Base-by-base conservation (phyloP, 306 rosid species). In the Pachyrhizus erosus region DNA sequence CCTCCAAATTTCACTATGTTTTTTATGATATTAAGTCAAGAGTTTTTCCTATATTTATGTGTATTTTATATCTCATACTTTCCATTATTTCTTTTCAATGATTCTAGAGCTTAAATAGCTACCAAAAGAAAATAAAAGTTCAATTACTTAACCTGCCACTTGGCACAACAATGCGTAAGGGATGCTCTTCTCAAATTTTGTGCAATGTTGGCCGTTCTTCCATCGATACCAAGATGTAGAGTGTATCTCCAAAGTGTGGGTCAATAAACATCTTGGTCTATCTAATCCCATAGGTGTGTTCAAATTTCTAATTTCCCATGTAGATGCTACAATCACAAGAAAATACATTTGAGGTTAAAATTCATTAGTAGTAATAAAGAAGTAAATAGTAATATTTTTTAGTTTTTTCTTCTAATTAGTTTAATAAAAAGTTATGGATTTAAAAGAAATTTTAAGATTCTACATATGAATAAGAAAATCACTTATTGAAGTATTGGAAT, bases 141-240 rank as follows among this genome's bases (percentile, higher is more conserved):
- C 42, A 64, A 80, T 73, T 49, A 76, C 80, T 89, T 77, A 31
- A 96, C 99, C 97, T 91, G 96, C 93, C 64, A 96, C 98, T 93
- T 96, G 99, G 83, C 92, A 87, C 81, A 96, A 73, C 75, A 96
- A 84, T 66, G 99, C 98, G 64, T 93, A 91, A 55, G 98, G 92
- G 70, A 96, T 88, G 86, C 92, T 93, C 87, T 84, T 91, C 80
- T 93, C 99, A 64, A 96, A 96, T 85, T 96, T 96, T 27, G 96
- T 82, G 82, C 86, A 67, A 34, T 85, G 90, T 33, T 86, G 91
- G 37, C 54, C 86, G 58, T 86, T 92, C 91, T 89, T 93, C 99
- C 99, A 96, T 78, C 87, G 70, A 69, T 68, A 45, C 99, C 99
- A 96, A 49, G 89, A 83, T 55, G 86, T 82, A 20, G 95, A 86